Percentiles rank a stretch among this genome's conserved stretches.
These are phyloP conservation scores for Silene latifolia DNA, from an alignment of 148 eudicot genomes.

Conservation along the genomic window DNA sequence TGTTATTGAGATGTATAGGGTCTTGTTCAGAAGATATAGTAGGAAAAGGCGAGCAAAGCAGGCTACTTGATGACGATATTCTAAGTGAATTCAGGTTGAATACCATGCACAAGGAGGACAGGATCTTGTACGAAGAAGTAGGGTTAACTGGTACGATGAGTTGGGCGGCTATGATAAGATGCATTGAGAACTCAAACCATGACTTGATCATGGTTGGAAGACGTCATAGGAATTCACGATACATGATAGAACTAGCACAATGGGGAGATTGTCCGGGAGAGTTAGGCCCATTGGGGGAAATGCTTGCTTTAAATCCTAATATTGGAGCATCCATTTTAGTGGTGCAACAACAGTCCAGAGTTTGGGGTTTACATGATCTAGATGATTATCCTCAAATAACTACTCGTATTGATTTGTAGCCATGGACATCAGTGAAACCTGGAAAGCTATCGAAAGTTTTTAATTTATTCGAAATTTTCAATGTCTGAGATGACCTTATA, in stretches of 20 bases:
- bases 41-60: conserved; percentile 33
- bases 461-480: too few relatives aligned
- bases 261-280: conserved; percentile 41
- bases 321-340: conserved; percentile 30
- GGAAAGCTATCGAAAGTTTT: too few relatives aligned
- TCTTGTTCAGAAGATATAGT: conserved; percentile 12
- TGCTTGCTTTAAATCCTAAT: conserved; percentile 29
- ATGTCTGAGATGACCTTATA: too few relatives aligned
- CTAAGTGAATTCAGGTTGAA: conserved; percentile 35
- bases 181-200: conserved; percentile 28
- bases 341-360: conserved; percentile 34
- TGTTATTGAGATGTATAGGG: conserved; percentile 30
- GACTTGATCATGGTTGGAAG: conserved; percentile 52
- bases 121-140: conserved; percentile 37
- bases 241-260: conserved; percentile 31
- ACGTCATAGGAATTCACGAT: conserved; percentile 35
- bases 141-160: conserved; percentile 25
- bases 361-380: conserved; percentile 58
- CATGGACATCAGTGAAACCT: too few relatives aligned
- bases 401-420: conserved; percentile 25
- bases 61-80: conserved; percentile 37
- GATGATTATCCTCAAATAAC: conserved; percentile 43
- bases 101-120: conserved; percentile 23
- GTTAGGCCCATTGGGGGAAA: conserved; percentile 51
- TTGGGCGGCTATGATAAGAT: conserved; percentile 24